Percentiles rank a stretch among this genome's conserved stretches.
phyloP scores from a whole-genome alignment of 495 filamentous ascomycete genomes.

The Penicillium crystallinum region DNA sequence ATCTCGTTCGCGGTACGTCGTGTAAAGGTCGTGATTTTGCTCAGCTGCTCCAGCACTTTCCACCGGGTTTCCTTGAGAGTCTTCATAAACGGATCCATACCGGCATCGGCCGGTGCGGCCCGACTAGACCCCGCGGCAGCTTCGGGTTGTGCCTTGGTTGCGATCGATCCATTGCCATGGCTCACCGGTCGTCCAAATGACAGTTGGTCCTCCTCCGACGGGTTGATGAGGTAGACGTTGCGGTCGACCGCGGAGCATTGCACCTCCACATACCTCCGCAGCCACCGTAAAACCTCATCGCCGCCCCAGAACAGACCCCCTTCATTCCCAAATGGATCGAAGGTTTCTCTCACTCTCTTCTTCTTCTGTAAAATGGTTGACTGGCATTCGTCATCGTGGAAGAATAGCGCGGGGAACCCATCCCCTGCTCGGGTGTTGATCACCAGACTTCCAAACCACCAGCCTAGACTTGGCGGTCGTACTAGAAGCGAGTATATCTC shows the following conservation, averaged over 20 bases:
- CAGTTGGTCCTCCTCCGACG: constrained; percentile 72
- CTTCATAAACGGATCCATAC: constrained; percentile 95
- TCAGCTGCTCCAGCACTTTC: constrained; percentile 92
- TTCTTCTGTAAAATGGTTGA: constrained; percentile 92
- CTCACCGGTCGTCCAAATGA: constrained; percentile 60
- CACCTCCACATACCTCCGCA: constrained; percentile 74
- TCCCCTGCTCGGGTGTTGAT: constrained; percentile 88
- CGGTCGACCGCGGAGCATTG: constrained; percentile 79
- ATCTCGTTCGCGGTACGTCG: constrained; percentile 86
- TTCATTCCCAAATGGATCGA: constrained; percentile 83
- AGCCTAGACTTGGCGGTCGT: constrained; percentile 86
- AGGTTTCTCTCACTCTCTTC: constrained; percentile 70
- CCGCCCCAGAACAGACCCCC: constrained; percentile 95
- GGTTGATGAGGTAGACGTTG: constrained; percentile 87
- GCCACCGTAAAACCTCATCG: constrained; percentile 89
- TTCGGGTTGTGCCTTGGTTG: constrained; percentile 29
- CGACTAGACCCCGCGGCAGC: constrained; percentile 28
- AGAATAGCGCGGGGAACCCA: constrained; percentile 91
- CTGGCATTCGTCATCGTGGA: constrained; percentile 95
- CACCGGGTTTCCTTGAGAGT: constrained; percentile 93
- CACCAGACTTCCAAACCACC: constrained; percentile 96
- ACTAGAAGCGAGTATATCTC: constrained; percentile 88
- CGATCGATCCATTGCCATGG: constrained; percentile 27
- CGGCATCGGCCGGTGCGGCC: constrained; percentile 52
- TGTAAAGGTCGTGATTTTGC: constrained; percentile 94